Evolutionary conservation across 148 eudicot genomes (phyloP), one percentile per base, ranked within the genome.

Genomic region (Polygonum aviculare): DNA sequence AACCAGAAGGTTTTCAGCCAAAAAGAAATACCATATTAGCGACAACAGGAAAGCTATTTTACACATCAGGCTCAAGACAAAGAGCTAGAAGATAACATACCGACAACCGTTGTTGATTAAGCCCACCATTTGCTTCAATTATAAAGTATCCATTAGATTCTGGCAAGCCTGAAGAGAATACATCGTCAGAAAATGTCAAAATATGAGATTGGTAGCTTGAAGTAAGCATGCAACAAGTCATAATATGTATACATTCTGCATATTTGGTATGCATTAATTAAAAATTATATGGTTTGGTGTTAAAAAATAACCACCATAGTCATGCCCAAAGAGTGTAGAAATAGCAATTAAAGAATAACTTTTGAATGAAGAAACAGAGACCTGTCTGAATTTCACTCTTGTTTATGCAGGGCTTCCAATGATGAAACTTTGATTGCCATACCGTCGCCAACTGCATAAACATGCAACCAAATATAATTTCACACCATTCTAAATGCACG

Each of bases 81-180:
- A 82, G 44, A 45, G 74, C 15, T 62, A 41, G 72, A 82, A 38
- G 18, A 74, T 67, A 74, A 80, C 90, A 73, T 90, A 95, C 98
- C 77, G 98, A 93, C 78, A 95, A 78, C 39, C 98, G 80, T 82
- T 95, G 98, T 80, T 95, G 98, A 84, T 95, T 95, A 82, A 95
- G 85, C 41, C 98, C 98, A 54, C 98, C 98, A 85, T 95, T 95
- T 41, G 98, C 98, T 86, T 95, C 98, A 79, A 95, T 90, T 83
- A 95, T 89, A 62, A 95, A 89, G 86, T 86, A 95, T 12, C 98
- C 98, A 82, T 92, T 95, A 73, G 97, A 81, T 75, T 88, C 88
- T 55, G 92, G 89, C 77, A 86, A 75, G 78, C 86, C 98, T 83
- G 83, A 62, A 60, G 77, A 51, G 74, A 73, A 51, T 21, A 50